Percentiles rank a stretch among this genome's conserved stretches.
phyloP scores from a whole-genome alignment of 805 yeast species.

The Brettanomyces bruxellensis region DNA sequence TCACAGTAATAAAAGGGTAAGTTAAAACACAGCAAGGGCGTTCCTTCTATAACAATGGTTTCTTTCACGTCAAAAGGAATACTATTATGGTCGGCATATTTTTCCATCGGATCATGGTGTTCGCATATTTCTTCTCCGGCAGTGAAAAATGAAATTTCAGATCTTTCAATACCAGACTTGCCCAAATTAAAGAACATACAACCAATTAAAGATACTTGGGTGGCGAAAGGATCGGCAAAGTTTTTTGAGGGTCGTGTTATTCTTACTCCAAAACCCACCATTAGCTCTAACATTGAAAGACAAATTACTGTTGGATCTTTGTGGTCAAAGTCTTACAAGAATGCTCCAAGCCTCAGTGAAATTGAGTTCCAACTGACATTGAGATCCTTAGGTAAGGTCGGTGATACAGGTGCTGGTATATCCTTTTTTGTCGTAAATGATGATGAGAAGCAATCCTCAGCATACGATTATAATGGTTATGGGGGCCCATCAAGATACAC shows the following conservation, averaged over 20 bases:
- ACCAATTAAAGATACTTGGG: conserved; percentile 39
- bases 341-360: conserved; percentile 16
- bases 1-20: too few relatives aligned
- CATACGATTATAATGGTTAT: conserved; percentile 26
- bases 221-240: conserved; percentile 26
- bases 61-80: too few relatives aligned
- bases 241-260: conserved; percentile 46
- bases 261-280: conserved; percentile 34
- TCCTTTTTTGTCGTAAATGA: conserved; percentile 46
- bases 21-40: too few relatives aligned
- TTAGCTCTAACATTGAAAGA: conserved; percentile 15
- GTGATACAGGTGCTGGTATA: conserved; percentile 46
- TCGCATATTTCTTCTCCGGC: too few relatives aligned
- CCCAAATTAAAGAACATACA: conserved; percentile 13
- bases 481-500: conserved; percentile 52
- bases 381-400: conserved; percentile 48
- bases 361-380: conserved; percentile 50
- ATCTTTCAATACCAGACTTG: conserved; percentile 19
- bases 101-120: too few relatives aligned
- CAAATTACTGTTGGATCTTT: conserved; percentile 32
- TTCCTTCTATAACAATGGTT: too few relatives aligned
- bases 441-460: conserved; percentile 25
- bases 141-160: too few relatives aligned
- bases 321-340: conserved; percentile 27
- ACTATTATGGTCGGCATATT: too few relatives aligned